A percentile compares a stretch with the other conserved stretches of the same genome.
Conservation (phyloP, 169 alveolate species). For the Neospora caninum region DNA sequence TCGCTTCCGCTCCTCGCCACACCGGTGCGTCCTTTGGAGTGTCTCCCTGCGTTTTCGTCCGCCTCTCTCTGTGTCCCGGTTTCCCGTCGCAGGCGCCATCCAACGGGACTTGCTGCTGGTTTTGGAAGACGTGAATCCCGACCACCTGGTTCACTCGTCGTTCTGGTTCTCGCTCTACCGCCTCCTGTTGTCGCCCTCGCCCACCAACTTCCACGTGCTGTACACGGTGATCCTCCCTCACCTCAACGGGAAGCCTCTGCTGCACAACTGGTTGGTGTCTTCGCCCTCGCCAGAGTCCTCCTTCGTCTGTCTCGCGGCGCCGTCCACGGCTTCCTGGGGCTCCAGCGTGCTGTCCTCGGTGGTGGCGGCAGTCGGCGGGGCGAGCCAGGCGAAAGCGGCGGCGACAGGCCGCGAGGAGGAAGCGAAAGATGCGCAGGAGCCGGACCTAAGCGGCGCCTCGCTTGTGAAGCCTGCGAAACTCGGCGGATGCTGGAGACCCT, state of each 20-base stretch:
- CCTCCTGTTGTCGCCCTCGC: slow-evolving; percentile 64
- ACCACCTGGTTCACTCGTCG: slow-evolving; percentile 69
- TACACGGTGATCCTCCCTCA: slow-evolving; percentile 74
- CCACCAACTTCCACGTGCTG: slow-evolving; percentile 62
- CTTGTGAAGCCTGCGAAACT: slow-evolving; percentile 9
- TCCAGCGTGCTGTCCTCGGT: not conserved
- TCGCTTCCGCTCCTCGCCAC: no score
- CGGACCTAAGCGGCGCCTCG: not conserved
- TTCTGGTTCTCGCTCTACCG: slow-evolving; percentile 73
- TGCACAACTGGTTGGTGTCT: slow-evolving; percentile 70
- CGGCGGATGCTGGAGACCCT: slow-evolving; percentile 70
- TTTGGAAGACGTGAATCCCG: slow-evolving; percentile 64
- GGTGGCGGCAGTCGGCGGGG: slow-evolving; percentile 21
- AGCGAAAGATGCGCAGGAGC: not conserved
- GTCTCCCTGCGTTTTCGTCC: not conserved
- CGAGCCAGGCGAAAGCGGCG: not conserved
- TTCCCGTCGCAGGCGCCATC: slow-evolving; percentile 54
- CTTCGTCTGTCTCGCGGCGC: not conserved
- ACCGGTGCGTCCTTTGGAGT: no score
- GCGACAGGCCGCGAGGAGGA: not conserved
- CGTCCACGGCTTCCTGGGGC: slow-evolving; percentile 17
- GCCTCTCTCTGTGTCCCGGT: not conserved
- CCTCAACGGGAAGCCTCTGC: slow-evolving; percentile 71
- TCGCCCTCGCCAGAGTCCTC: not conserved
- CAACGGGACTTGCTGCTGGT: slow-evolving; percentile 72